Percentiles rank a stretch among this genome's conserved stretches.
These are phyloP conservation scores for Zanthoxylum bungeanum DNA, from an alignment of 345 rosid species.

Conservation along the genomic window DNA sequence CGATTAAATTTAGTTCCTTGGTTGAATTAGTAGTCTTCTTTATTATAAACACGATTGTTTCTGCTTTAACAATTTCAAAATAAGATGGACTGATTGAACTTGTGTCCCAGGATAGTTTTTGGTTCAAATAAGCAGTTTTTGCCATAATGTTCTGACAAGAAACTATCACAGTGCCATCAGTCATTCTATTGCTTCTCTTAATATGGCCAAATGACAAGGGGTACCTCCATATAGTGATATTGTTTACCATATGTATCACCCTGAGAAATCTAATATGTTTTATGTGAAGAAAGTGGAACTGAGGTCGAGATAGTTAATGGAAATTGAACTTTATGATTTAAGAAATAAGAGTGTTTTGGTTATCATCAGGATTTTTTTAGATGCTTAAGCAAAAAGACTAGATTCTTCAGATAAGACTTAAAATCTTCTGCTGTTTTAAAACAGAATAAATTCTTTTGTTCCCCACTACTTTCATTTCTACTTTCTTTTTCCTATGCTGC, in stretches of 20 bases:
- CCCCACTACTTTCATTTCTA: not conserved
- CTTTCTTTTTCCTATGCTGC: not conserved
- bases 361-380: not conserved
- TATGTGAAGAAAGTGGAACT: not conserved
- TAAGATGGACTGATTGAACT: not conserved
- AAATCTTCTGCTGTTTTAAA: not conserved
- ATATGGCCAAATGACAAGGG: not conserved
- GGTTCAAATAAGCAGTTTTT: not conserved
- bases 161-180: not conserved
- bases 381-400: not conserved
- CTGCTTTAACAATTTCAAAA: not conserved
- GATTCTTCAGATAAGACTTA: constrained; percentile 5
- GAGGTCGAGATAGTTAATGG: not conserved
- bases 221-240: not conserved
- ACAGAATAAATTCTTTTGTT: constrained; percentile 10
- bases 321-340: not conserved
- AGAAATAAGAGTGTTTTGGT: not conserved
- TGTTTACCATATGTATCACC: not conserved
- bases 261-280: not conserved
- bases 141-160: not conserved
- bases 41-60: not conserved
- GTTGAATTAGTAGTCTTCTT: not conserved
- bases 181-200: constrained; percentile 4
- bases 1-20: not conserved
- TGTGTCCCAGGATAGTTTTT: not conserved